phyloP scores from a whole-genome alignment of 495 filamentous ascomycete species.

The Hypoxylon fuscum region DNA sequence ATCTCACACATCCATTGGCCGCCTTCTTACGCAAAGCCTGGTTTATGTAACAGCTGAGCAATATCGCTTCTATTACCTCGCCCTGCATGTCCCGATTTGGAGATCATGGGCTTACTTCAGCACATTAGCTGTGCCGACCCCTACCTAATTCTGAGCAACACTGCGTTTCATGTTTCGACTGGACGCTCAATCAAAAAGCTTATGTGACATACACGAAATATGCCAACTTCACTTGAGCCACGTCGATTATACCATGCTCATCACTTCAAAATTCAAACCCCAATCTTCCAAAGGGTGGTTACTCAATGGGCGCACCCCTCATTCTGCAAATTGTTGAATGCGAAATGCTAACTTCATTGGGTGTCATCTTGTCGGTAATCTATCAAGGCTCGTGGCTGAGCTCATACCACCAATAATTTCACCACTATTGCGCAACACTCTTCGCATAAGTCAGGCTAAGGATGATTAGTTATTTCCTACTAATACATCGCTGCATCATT shows the following conservation, averaged over 20 bases:
- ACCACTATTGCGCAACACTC: neutral
- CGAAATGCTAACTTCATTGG: neutral
- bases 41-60: constrained; percentile 17
- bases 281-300: neutral
- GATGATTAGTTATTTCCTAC: neutral
- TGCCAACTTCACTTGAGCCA: neutral
- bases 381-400: neutral
- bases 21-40: constrained; percentile 7
- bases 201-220: constrained; percentile 2
- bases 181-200: constrained; percentile 12
- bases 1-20: constrained; percentile 14
- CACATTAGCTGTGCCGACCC: constrained; percentile 18
- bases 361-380: neutral
- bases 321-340: neutral
- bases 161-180: constrained; percentile 20
- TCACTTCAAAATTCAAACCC: constrained; percentile 1
- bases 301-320: neutral
- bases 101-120: constrained; percentile 16
- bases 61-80: constrained; percentile 12
- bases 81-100: constrained; percentile 21
- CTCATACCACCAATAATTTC: constrained; percentile 1
- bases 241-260: neutral
- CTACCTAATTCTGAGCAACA: neutral
- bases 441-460: neutral
- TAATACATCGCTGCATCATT: neutral